Base-by-base conservation (phyloP, 257 asterid species). In the Rauvolfia tetraphylla region DNA sequence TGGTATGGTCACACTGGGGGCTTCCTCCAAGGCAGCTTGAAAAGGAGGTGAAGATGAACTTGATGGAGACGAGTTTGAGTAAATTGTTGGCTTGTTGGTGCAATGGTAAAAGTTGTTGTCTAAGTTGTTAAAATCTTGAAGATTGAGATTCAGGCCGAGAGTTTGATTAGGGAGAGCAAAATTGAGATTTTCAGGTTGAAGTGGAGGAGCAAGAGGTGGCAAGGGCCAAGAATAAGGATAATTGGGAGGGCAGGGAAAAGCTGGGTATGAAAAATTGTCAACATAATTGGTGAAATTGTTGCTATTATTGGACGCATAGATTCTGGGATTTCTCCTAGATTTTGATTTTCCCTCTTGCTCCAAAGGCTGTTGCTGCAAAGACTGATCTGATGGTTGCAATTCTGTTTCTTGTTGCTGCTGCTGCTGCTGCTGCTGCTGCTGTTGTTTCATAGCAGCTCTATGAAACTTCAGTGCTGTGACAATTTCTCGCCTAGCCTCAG, bases 401-500 rank as follows among this genome's bases (percentile, higher is more conserved):
- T 85, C 79, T 8, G 59, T 48, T 68, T 77, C 82, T 25, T 81
- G 82, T 36, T 80, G 81, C 10, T 74, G 81, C 22, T 84, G 92
- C 4, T 86, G 87, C 67, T 85, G 90, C 20, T 85, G 89, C 25
- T 82, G 86, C 44, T 88, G 88, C 63, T 79, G 80, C 69, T 91
- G 89, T 74, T 87, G 88, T 75, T 87, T 93, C 99, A 91, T 95
- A 46, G 98, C 73, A 1, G 97, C 98, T 82, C 99, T 86, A 73
- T 95, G 99, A 76, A 89, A 95, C 87, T 95, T 93, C 23, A 95
- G 94, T 44, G 99, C 99, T 0, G 99, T 86, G 66, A 95, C 99
- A 18, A 95, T 95, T 83, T 95, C 99, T 61, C 96, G 81, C 56
- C 99, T 87, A 10, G 97, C 99, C 83, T 95, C 99, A 18, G 99